phyloP scores from a whole-genome alignment of 2,329 filamentous ascomycete genomes.

The Botrytis deweyae region DNA sequence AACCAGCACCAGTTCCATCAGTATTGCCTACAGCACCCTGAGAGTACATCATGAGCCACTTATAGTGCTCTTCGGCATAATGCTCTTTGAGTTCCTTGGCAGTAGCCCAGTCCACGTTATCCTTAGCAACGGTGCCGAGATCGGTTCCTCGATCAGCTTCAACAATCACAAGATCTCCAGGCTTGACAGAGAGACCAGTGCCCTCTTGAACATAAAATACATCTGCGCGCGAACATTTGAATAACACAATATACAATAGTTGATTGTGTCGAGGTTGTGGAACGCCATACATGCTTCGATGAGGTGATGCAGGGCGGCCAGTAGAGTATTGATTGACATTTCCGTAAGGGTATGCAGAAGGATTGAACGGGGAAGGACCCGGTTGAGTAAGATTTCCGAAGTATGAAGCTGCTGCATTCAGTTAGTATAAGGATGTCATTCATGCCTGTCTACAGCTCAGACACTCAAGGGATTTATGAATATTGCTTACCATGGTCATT shows the following conservation, averaged over 20 bases:
- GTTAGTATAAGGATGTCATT: slow-evolving; percentile 29
- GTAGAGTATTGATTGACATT: slow-evolving; percentile 31
- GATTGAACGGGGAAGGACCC: slow-evolving; percentile 25
- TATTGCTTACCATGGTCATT: slow-evolving; percentile 40
- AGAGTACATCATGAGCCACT: slow-evolving; percentile 99
- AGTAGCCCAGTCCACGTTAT: slow-evolving; percentile 82
- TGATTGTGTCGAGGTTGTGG: slow-evolving; percentile 64
- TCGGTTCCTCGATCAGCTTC: slow-evolving; percentile 97
- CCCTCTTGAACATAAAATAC: slow-evolving; percentile 97
- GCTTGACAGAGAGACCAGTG: slow-evolving; percentile 85
- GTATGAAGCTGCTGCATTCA: slow-evolving; percentile 37
- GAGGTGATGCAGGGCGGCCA: slow-evolving; percentile 56
- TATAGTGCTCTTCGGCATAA: slow-evolving; percentile 93
- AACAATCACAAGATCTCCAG: slow-evolving; percentile 92
- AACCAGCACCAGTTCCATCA: slow-evolving; percentile 59
- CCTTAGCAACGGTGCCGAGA: slow-evolving; percentile 85
- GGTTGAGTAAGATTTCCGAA: slow-evolving; percentile 36
- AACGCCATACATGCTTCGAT: slow-evolving; percentile 61
- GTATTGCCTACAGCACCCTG: slow-evolving; percentile 67
- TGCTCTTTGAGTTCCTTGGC: slow-evolving; percentile 89
- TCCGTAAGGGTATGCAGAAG: slow-evolving; percentile 34
- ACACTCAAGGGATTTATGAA: neutral
- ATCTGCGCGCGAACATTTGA: slow-evolving; percentile 94
- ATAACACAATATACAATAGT: slow-evolving; percentile 83
- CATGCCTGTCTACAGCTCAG: neutral